phyloP scores from a whole-genome alignment of 352 stramenopile genomes.

The Sclerospora graminicola region DNA sequence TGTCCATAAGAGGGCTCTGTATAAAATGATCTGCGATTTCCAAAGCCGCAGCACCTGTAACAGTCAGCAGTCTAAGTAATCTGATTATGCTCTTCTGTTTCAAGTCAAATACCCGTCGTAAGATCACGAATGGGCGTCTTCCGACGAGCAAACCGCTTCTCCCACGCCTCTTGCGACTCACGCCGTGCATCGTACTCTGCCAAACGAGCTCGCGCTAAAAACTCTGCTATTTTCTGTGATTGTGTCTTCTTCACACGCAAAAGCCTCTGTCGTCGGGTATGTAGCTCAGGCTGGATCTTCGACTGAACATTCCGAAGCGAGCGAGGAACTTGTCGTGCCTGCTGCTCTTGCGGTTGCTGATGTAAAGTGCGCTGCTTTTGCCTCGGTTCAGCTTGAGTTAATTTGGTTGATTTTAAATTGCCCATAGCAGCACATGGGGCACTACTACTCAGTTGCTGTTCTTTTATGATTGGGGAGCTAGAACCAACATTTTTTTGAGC shows the following conservation, averaged over 20 bases:
- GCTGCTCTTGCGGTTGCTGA: constrained; percentile 5
- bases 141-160: constrained; percentile 11
- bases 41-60: constrained; percentile 49
- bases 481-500: not conserved
- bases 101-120: constrained; percentile 30
- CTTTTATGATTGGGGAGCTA: not conserved
- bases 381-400: not conserved
- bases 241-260: constrained; percentile 72
- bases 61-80: not conserved
- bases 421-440: constrained; percentile 4
- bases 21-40: constrained; percentile 82
- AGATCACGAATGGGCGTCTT: constrained; percentile 42
- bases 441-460: not conserved
- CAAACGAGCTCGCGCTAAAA: constrained; percentile 37
- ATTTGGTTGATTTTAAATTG: constrained; percentile 3
- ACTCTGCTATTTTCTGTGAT: constrained; percentile 64
- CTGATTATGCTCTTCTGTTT: no score
- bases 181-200: constrained; percentile 43
- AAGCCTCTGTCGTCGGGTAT: constrained; percentile 39
- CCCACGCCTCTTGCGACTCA: constrained; percentile 19
- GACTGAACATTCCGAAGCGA: constrained; percentile 36
- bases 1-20: constrained; percentile 62
- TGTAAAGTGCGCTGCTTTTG: constrained; percentile 8
- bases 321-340: constrained; percentile 3
- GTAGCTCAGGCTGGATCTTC: constrained; percentile 57